Base-by-base conservation (phyloP, 192 early-diverging fungal species). In the Backusella parvicylindrica region DNA sequence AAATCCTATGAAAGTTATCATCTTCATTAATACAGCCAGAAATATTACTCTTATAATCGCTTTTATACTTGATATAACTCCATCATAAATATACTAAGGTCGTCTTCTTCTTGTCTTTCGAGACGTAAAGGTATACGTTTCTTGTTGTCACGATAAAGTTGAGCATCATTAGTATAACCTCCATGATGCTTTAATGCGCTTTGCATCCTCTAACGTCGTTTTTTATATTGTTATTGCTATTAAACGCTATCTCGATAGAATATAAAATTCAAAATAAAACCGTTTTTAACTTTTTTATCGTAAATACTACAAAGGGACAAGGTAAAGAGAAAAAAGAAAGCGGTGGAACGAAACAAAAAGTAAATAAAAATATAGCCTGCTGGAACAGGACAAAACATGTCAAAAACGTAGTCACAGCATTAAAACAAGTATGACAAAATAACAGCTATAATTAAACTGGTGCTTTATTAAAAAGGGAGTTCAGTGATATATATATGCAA, bases 1-100 rank as follows among this genome's bases (percentile, higher is more conserved):
- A 92, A 78, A 64, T 70, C 74, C 83, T 85, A 75, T 56, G 49
- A 38, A 38, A 38, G 37, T 28, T 1, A 28, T 21, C 50, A 53
- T 9, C n/a, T 18, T n/a, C 18, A 47, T 47, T 47, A 47, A 47
- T 47, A 47, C 43, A 21, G 5, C 43, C 6, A 47, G 16, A 16
- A 47, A 18, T 47, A 47, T 47, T 47, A 6, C 18, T 47, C 18
- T 47, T 47, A n/a, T 18, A 47, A n/a, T 18, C 43, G n/a, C 43
- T 47, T 13, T 12, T 26, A 12, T 60, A 60, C 53, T 11, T 60
- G 21, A 60, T 26, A 60, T 12, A 60, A 9, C 26, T 60, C 26
- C 23, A 60, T 11, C 53, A 60, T 26, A 60, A 60, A 60, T 1
- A 60, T 2, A 4, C 26, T 28, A 60, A 60, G 53, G 23, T 28